Conservation (phyloP, 169 alveolate species). For the Neospora caninum region DNA sequence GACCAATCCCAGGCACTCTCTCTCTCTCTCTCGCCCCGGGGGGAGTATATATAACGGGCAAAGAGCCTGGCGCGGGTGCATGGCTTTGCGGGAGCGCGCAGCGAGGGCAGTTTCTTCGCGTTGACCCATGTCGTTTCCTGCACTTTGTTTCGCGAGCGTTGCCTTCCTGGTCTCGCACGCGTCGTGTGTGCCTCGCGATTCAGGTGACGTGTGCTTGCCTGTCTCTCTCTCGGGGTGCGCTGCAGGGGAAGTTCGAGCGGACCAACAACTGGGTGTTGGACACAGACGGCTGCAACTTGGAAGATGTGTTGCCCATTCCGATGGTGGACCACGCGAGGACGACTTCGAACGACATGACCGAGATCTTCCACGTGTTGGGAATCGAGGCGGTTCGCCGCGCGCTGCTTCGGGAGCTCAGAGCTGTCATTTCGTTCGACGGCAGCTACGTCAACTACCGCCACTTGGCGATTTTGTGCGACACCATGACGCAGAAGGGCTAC, state of each 20-base stretch:
- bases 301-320: conserved; percentile 90
- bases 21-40: no score
- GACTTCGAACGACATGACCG: conserved; percentile 97
- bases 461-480: conserved; percentile 97
- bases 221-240: not conserved
- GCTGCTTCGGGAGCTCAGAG: conserved; percentile 94
- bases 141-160: no score
- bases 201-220: no score
- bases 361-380: conserved; percentile 92
- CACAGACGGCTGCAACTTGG: conserved; percentile 98
- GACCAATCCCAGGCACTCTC: not conserved
- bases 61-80: no score
- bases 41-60: no score
- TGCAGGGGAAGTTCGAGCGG: conserved; percentile 84
- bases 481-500: conserved; percentile 99
- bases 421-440: conserved; percentile 82
- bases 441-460: conserved; percentile 98
- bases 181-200: no score
- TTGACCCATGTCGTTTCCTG: no score
- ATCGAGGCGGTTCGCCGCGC: conserved; percentile 99
- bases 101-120: no score
- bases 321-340: conserved; percentile 94
- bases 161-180: no score
- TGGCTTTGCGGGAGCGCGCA: no score
- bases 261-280: conserved; percentile 97